Conservation (phyloP, 2,329 filamentous ascomycete species). For the Aspergillus pseudonomiae region DNA sequence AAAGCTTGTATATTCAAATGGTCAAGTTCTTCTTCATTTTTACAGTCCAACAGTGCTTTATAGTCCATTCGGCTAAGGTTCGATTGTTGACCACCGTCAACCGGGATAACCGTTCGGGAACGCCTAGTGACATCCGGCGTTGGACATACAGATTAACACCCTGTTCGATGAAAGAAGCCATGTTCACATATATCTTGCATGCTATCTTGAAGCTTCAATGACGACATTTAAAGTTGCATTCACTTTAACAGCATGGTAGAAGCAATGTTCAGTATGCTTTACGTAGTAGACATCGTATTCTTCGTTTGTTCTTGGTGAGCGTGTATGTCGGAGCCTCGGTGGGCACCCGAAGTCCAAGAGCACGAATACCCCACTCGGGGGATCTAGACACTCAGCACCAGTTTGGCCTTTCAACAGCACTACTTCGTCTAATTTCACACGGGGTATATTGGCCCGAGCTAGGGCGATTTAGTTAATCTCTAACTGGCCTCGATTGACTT, state of each 20-base stretch:
- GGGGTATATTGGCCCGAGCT: background rate
- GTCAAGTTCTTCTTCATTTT: background rate
- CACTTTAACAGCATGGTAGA: background rate
- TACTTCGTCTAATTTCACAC: background rate
- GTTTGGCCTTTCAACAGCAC: background rate
- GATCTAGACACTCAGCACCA: background rate
- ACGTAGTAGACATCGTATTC: background rate
- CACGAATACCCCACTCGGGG: background rate
- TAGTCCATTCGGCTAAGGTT: background rate
- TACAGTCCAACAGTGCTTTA: background rate
- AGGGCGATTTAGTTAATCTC: background rate
- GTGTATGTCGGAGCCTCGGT: background rate
- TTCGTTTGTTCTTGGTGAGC: no score
- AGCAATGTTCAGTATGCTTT: background rate
- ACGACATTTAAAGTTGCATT: background rate
- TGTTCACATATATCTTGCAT: background rate
- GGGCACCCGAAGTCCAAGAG: background rate
- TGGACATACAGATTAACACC: background rate
- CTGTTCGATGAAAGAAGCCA: background rate
- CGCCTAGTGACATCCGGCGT: background rate
- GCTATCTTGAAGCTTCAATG: background rate
- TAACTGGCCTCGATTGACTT: background rate
- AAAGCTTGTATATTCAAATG: background rate
- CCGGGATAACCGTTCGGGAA: background rate
- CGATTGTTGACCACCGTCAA: background rate